Evolutionary conservation across 768 basidiomycete genomes (phyloP), one percentile per base, ranked within the genome.

Genomic region (Tylopilus balloui): DNA sequence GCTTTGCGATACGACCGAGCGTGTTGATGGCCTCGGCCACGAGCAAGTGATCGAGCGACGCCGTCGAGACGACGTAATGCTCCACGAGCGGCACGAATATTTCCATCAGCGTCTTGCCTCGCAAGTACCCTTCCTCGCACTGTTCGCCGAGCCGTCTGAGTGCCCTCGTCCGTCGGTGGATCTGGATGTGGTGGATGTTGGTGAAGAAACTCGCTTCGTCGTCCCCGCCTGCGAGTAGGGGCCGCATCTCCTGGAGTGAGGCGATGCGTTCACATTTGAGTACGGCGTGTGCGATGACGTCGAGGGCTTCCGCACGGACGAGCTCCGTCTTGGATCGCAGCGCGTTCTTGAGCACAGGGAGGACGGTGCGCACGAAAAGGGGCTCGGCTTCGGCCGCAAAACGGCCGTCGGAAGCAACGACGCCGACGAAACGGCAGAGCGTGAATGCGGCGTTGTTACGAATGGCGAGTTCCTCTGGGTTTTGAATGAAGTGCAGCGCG

Each of bases 201-300:
- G 85, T 86, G 78, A 99, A 98, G 72, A 98, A 94, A 63, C 87
- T 93, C 27, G 92, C 92, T 67, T 99, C 95, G 42, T 88, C 85
- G 62, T 98, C 93, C 1, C 91, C 94, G 15, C 76, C 81, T 8
- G 88, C 90, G 27, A 97, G 76, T 7, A 98, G 69, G 11, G 83
- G 76, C 20, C 72, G 80, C 82, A 98, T 84, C 62, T 97, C 93
- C 42, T 81, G 81, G 23, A 97, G 68, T 2, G 78, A 66, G 0
- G 70, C 61, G 25, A 93, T 71, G 17, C 73, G 68, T 6, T 75
- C 71, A 55, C 87, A 88, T 52, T 77, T 79, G 29, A 74, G 70
- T 6, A 94, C 83, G 1, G 87, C 83, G 55, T 85, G 79, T 0
- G 86, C 83, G 50, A 97, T 69, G 15, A 97, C 88, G 4, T 78